Evolutionary conservation across 78 protist genomes (phyloP).

Genomic region (Dictyostelium purpureum): DNA sequence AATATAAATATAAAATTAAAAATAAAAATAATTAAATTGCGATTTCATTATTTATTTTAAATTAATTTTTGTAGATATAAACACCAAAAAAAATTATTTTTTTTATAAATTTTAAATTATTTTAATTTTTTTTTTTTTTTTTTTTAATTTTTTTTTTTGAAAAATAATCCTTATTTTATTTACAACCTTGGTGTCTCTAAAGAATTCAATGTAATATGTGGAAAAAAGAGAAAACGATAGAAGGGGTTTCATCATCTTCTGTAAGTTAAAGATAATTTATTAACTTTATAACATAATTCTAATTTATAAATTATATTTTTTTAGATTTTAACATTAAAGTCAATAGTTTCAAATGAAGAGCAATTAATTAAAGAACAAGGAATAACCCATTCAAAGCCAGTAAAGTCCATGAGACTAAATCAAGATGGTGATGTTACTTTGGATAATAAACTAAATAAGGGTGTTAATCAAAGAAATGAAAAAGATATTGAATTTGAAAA

Average conservation of each 20-base stretch:
- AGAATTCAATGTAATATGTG: slow-evolving; percentile 12
- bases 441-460: neutral
- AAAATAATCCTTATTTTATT: too few species aligned
- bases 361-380: slow-evolving; percentile 7
- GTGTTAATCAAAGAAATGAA: slow-evolving; percentile 32
- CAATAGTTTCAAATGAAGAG: slow-evolving; percentile 65
- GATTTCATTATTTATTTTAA: too few species aligned
- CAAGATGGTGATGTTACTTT: neutral
- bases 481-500: slow-evolving; percentile 16
- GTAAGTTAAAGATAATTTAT: neutral
- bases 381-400: neutral
- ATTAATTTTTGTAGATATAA: too few species aligned
- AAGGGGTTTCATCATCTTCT: slow-evolving; percentile 61
- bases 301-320: neutral
- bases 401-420: neutral
- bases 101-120: too few species aligned
- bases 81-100: too few species aligned
- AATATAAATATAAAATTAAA: too few species aligned
- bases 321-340: slow-evolving; percentile 56
- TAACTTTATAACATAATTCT: neutral
- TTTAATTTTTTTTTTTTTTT: too few species aligned
- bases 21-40: too few species aligned
- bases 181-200: too few species aligned
- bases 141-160: too few species aligned
- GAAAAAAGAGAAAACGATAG: slow-evolving; percentile 52